Conservation (phyloP, 768 basidiomycete species). For the Leccinellum albellum region DNA sequence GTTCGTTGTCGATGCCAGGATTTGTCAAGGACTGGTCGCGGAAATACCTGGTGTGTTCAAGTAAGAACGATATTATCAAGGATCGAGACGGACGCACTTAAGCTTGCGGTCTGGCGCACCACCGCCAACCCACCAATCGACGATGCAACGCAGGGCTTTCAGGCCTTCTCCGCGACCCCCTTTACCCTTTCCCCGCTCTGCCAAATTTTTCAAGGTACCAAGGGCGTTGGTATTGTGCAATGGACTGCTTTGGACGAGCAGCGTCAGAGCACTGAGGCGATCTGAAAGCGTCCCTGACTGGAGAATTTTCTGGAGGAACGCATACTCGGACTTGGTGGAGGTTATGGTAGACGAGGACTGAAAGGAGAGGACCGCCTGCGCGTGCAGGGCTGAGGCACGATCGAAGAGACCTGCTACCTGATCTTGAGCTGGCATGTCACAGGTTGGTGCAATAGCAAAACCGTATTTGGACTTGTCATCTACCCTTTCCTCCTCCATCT, state of each 20-base stretch:
- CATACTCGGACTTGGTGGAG: slow-evolving; percentile 62
- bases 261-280: slow-evolving; percentile 82
- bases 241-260: slow-evolving; percentile 86
- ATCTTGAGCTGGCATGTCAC: not conserved
- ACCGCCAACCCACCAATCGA: slow-evolving; percentile 97
- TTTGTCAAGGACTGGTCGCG: slow-evolving; percentile 79
- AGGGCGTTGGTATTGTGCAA: slow-evolving; percentile 81
- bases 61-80: not conserved
- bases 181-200: slow-evolving; percentile 73
- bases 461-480: too few relatives aligned
- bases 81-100: slow-evolving; percentile 47
- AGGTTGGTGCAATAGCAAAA: too few relatives aligned
- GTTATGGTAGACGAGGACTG: slow-evolving; percentile 45
- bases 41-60: slow-evolving; percentile 61
- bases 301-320: slow-evolving; percentile 82
- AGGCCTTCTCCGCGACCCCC: slow-evolving; percentile 91
- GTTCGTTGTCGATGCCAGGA: slow-evolving; percentile 60
- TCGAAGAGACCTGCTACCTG: slow-evolving; percentile 27
- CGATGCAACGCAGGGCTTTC: slow-evolving; percentile 85
- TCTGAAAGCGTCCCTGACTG: slow-evolving; percentile 89
- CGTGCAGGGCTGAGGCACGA: slow-evolving; percentile 48
- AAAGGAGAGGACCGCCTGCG: slow-evolving; percentile 41
- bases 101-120: slow-evolving; percentile 87
- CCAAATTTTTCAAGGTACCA: slow-evolving; percentile 70
- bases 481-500: too few relatives aligned